Conservation (phyloP, 306 rosid genomes). For the Gastrolobium villosum region DNA sequence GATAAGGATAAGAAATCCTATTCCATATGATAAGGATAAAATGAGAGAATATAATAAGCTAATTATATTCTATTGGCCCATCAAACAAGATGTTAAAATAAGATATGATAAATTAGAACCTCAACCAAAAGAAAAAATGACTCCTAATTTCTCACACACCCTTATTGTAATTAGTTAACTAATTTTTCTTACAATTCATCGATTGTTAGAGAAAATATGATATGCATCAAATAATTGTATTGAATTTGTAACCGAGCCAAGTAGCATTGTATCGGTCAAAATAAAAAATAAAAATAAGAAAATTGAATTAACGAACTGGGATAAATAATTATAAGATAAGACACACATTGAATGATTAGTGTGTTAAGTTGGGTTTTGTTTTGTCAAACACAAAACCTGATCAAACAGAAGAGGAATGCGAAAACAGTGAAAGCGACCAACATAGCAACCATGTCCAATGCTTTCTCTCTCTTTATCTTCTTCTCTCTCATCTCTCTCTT, state of each 20-base stretch:
- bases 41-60: too few relatives aligned
- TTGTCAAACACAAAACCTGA: constrained; percentile 29
- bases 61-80: too few relatives aligned
- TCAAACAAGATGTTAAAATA: too few relatives aligned
- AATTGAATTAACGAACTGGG: constrained; percentile 9
- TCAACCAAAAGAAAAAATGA: too few relatives aligned
- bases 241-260: neutral
- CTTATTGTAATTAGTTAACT: too few relatives aligned
- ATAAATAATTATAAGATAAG: neutral
- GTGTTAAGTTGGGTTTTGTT: neutral
- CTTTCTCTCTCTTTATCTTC: constrained; percentile 57
- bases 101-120: too few relatives aligned
- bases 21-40: too few relatives aligned
- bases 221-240: neutral
- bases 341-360: neutral
- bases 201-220: too few relatives aligned
- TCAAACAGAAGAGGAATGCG: constrained; percentile 51
- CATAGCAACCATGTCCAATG: constrained; percentile 62
- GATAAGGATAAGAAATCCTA: too few relatives aligned
- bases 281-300: neutral
- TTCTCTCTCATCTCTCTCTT: constrained; percentile 61
- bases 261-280: neutral
- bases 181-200: too few relatives aligned
- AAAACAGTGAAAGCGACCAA: constrained; percentile 54
- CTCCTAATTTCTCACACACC: too few relatives aligned